Evolutionary conservation across 768 basidiomycete genomes (phyloP), one percentile per base, ranked within the genome.

Genomic region (Auricularia sp.): DNA sequence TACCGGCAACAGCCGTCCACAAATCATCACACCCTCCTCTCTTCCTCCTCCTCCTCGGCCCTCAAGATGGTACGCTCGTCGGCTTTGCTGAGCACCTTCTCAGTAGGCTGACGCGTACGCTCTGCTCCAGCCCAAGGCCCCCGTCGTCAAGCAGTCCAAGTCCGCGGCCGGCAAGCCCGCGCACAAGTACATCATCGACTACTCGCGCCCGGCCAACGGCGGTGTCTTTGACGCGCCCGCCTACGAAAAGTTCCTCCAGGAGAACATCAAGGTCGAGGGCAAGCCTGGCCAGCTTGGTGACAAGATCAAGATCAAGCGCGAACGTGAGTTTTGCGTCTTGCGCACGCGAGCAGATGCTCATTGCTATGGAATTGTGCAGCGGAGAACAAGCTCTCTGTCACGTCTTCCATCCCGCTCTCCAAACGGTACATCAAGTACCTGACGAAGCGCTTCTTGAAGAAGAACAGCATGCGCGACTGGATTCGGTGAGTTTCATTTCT

Each of bases 361-460:
- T 12, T 4, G 43, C 51, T 42, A 14, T 6, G 6, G 18, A 35
- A 8, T 23, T 59, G 0, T 65, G 23, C 67, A 91, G 90, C 86
- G 67, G 85, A 84, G 77, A 87, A 80, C 73, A 92, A 88, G 79
- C 83, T 98, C 75, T 88, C 86, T 64, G 85, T 98, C 70, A 86
- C 87, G 62, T 88, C 93, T 62, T 87, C 80, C 72, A 87, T 96
- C 74, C 87, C 92, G 64, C 89, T 98, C 79, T 98, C 96, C 61
- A 98, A 98, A 81, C 85, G 92, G 64, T 98, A 97, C 78, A 87
- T 98, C 75, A 98, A 98, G 79, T 99, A 98, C 80, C 83, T 98
- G 66, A 98, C 96, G 67, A 98, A 98, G 84, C 96, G 96, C 82
- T 95, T 93, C 84, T 83, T 98, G 78, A 98, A 98, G 85, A 97